Base-by-base conservation (phyloP, 768 basidiomycete genomes). In the Suillus luteus region DNA sequence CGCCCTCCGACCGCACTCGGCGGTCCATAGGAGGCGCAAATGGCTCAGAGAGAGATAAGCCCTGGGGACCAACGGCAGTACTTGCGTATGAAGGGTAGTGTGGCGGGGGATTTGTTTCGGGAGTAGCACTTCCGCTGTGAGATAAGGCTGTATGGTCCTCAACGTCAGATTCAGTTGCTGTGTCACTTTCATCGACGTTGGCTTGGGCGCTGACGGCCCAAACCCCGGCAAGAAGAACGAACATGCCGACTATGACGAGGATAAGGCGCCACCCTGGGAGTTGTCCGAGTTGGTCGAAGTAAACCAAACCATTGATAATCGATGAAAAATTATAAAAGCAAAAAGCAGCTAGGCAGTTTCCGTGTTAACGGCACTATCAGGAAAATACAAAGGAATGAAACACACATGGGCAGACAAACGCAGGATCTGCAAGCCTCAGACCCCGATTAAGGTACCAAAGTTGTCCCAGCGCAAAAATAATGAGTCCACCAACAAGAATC, bases 251-350 rank as follows among this genome's bases (percentile, higher is more conserved):
- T 7, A 82, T 78, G 62, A 98, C 92, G 31, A 96, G 82, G 5
- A 78, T 73, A n/a, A 95, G 83, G 72, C 95, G 85, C n/a, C 85
- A 68, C 0, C 83, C 79, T 1, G 86, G 78, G 43, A 98, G 88
- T 27, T 87, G 80, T 19, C 85, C 82, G 70, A 93, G 85, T 71
- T 98, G 94, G 73, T 95, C 81, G 73, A 92, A 97, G 75, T 95
- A 97, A 52, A 96, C 85, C 60, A 96, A 82, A 5, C 92, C 91
- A 67, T 95, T 95, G 63, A 95, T 81, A 73, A 98, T 96, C 27
- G 92, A 93, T 2, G 93, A 93, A 15, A 96, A 74, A 73, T 96
- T 98, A 78, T 96, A 98, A 75, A 95, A 93, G 75, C 94, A 96
- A 77, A 96, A 98, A 6, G 95, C 94, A 72, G 93, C 88, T 86